Base-by-base conservation (phyloP, 352 stramenopile species). In the Phytopythium helicoides region DNA sequence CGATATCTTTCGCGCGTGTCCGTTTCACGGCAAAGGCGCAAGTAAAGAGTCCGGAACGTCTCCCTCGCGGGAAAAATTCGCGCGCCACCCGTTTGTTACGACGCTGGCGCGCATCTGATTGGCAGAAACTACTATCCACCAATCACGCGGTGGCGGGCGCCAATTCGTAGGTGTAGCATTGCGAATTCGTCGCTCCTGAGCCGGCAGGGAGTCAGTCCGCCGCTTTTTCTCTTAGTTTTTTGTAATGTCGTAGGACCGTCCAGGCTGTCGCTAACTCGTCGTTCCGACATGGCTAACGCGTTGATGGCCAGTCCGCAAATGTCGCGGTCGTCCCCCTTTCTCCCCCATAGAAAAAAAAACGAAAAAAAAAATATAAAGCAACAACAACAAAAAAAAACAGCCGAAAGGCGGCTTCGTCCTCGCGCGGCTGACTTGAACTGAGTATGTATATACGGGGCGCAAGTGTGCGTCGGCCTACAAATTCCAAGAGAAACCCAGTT, bases 351-450 rank as follows among this genome's bases (percentile, higher is more conserved):
- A 36, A 34, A 21, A 19, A 23, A 45, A 54, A 22, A 3, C 18
- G 19, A 44, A 33, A 46, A 35, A 54, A 25, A 18, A 46, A 54
- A 21, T 45, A 35, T 6, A 34, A 25, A 1, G 10, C 16, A 53
- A 42, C n/a, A 53, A 52, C 10, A 40, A 46, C 18, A 36, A 37
- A 45, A 47, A 41, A 49, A 40, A 52, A 31, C 46, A 52, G 46
- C 33, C 34, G 22, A 21, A 14, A 1, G 28, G 28, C 28, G 28
- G 21, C 9, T 15, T 21, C 19, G 47, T 35, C 28, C 28, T 34
- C n/a, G n/a, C n/a, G n/a, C n/a, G n/a, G n/a, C n/a, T n/a, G n/a
- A n/a, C n/a, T n/a, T n/a, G n/a, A n/a, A n/a, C n/a, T n/a, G n/a
- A n/a, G n/a, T n/a, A n/a, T n/a, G n/a, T n/a, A n/a, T n/a, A n/a